phyloP scores from a whole-genome alignment of 176 grass and related monocot species.

The Ampelocalamus luodianensis region DNA sequence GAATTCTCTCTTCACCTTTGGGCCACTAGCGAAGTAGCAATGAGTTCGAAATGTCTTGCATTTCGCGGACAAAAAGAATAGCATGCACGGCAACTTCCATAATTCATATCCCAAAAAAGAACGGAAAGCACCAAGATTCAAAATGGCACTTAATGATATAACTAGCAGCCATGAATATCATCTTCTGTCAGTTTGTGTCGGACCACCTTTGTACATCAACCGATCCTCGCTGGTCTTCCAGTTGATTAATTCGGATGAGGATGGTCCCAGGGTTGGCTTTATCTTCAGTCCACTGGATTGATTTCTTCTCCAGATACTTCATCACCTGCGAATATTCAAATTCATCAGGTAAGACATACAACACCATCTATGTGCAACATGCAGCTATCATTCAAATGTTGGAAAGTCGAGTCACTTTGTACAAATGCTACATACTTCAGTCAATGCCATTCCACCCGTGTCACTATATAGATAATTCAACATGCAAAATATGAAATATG shows the following conservation, averaged over 20 bases:
- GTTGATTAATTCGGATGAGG: constrained; percentile 68
- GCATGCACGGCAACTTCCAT: constrained; percentile 4
- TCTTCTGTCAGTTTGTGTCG: constrained; percentile 35
- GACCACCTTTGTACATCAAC: constrained; percentile 18
- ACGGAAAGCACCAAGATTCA: constrained; percentile 3
- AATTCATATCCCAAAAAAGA: constrained; percentile 29
- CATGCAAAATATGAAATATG: not conserved
- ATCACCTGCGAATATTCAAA: constrained; percentile 55
- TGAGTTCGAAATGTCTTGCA: not conserved
- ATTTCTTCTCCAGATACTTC: constrained; percentile 77
- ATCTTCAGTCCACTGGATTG: constrained; percentile 68
- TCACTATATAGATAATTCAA: not conserved
- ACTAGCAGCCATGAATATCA: constrained; percentile 21
- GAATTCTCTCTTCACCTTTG: not conserved
- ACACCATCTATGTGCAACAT: not conserved
- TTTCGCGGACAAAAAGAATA: constrained; percentile 33
- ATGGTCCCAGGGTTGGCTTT: constrained; percentile 56
- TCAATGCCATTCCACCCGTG: not conserved
- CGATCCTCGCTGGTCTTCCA: constrained; percentile 45
- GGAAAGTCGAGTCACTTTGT: not conserved
- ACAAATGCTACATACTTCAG: not conserved
- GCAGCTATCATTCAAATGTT: constrained; percentile 1
- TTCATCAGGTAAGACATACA: not conserved
- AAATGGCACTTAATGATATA: constrained; percentile 15
- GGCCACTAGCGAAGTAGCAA: not conserved